These are phyloP conservation scores for Allium sativum DNA, from an alignment of 106 monocot genomes.

Conservation along the genomic window DNA sequence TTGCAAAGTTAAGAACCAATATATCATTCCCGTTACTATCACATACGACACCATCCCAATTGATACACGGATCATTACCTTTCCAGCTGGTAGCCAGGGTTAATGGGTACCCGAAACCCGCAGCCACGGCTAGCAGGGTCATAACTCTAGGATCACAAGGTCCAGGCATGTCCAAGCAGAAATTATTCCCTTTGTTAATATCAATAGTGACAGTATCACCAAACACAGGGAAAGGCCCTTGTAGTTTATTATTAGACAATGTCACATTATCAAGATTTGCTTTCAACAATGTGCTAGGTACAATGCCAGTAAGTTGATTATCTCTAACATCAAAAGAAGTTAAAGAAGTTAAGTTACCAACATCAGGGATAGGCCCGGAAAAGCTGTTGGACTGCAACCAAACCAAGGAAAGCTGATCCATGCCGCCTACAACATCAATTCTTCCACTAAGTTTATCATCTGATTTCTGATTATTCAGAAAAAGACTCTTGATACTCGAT, in stretches of 20 bases:
- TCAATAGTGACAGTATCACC: constrained; percentile 18
- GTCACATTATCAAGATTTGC: constrained; percentile 27
- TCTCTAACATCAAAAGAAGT: constrained; percentile 47
- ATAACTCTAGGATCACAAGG: constrained; percentile 51
- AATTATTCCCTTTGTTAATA: constrained; percentile 49
- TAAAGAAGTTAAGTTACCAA: constrained; percentile 50
- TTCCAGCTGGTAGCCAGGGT: constrained; percentile 41
- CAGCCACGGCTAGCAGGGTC: constrained; percentile 46
- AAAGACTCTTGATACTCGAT: constrained; percentile 25
- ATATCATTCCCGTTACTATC: constrained; percentile 33
- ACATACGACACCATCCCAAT: constrained; percentile 53
- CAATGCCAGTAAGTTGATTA: constrained; percentile 61
- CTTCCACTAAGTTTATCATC: constrained; percentile 36
- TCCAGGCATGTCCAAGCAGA: constrained; percentile 25
- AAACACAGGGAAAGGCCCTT: constrained; percentile 62
- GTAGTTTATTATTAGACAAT: constrained; percentile 69
- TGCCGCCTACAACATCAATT: constrained; percentile 44
- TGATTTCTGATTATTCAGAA: constrained; percentile 61
- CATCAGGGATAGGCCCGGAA: constrained; percentile 77
- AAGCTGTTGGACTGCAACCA: constrained; percentile 79
- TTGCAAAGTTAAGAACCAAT: constrained; percentile 33
- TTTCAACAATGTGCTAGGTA: constrained; percentile 35
- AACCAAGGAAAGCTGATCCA: constrained; percentile 34
- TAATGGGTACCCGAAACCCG: constrained; percentile 57
- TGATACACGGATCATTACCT: constrained; percentile 66